Base-by-base conservation (phyloP, 208 protist species). In the Trypanosomatidae sp. region DNA sequence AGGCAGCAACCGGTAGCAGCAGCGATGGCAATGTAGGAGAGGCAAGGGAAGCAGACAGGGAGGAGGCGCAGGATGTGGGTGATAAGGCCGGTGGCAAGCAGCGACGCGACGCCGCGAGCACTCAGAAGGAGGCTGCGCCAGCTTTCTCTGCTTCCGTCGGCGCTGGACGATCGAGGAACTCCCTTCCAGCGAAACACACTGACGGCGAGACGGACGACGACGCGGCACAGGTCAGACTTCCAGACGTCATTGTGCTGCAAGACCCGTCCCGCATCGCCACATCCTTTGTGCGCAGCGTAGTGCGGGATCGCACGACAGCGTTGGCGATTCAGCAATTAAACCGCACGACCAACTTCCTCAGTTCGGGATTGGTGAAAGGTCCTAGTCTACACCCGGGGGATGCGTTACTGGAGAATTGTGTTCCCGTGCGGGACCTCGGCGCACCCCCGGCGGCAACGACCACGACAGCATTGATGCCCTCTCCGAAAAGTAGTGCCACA, bases 281-380 rank as follows among this genome's bases (percentile, higher is more conserved):
- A 12, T 82, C 81, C 1, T 83, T 82, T 50, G 80, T 91, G 12
- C 85, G 90, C 44, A 13, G 76, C 30, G 85, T 94, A 6, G 89
- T 93, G 33, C 58, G 69, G 25, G 77, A 91, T 62, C 85, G 84
- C 7, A 66, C 82, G 3, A 85, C 88, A 15, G 91, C 87, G 17
- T 50, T 84, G 28, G 86, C 82, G 22, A 88, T 96, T 41, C 79
- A 91, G 77, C 86, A 87, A 53, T 75, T 90, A 9, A 97, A 97
- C 64, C 77, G 93, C 50, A 86, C 83, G 30, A 97, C 92, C 2
- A 88, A 72, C 17, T 97, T 86, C 65, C 74, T 97, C 15, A 95
- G 88, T 64, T 78, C 73, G 30, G 72, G 55, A 13, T 70, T 97
- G 2, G 79, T 97, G 58, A 83, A 86, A 12, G 77, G 72, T 0